Evolutionary conservation across 345 rosid genomes (phyloP), one percentile per base, ranked within the genome.

Genomic region (Psidium guajava): DNA sequence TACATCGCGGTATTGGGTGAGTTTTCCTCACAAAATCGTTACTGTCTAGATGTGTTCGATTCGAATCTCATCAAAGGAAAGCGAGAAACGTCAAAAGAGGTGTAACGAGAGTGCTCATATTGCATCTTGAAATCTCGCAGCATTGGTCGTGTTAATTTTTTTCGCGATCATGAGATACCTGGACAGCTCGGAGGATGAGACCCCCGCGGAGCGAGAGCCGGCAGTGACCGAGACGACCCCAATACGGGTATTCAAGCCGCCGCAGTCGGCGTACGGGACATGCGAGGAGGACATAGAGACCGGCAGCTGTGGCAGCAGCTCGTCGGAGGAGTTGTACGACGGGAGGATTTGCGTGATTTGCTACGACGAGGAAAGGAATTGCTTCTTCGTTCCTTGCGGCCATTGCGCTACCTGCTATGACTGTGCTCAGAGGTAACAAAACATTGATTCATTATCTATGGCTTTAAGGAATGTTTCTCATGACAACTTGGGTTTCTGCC

Each of bases 321-420:
- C 92, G 42, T 91, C 92, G 2, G 93, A 92, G 82, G 94, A 93
- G 20, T 61, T 91, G 84, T 91, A 93, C 15, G 92, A 93, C 82
- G 93, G 89, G 52, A 92, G 88, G 84, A 86, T 91, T 51, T 93
- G 94, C 53, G 89, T 89, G 53, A 93, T 93, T 55, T 93, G 95
- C 85, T 93, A 89, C 44, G 93, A 93, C 85, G 94, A 93, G 69
- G 91, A 89, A 64, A 88, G 94, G 83, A 91, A 93, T 86, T 90
- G 95, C 84, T 93, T 91, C 90, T 90, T 93, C 84, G 91, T 93
- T 81, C 95, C 95, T 5, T 93, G 95, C 51, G 93, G 94, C 24
- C 94, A 93, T 83, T 91, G 91, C 83, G 94, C 94, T 22, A 93
- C 94, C 53, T 92, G 95, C 89, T 88, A 86, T 80, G 89, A 86